phyloP scores from a whole-genome alignment of 805 yeast species.

The Kluyveromyces aestuarii region DNA sequence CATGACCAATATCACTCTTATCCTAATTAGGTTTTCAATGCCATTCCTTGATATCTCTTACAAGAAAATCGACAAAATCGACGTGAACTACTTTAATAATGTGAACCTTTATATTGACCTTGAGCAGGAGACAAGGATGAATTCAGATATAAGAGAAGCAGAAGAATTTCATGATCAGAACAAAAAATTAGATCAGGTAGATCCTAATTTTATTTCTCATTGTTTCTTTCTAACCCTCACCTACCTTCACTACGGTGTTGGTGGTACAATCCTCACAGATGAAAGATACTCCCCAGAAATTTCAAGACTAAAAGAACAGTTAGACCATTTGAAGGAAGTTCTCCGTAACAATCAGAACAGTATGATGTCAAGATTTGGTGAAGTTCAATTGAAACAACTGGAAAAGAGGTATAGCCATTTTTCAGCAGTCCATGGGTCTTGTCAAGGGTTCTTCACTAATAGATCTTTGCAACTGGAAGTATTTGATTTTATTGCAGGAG shows the following conservation, averaged over 20 bases:
- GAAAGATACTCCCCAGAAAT: slow-evolving; percentile 47
- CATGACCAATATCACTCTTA: slow-evolving; percentile 63
- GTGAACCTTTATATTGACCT: slow-evolving; percentile 48
- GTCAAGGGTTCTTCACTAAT: slow-evolving; percentile 54
- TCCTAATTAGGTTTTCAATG: slow-evolving; percentile 62
- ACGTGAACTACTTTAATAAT: slow-evolving; percentile 55
- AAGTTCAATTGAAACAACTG: slow-evolving; percentile 41
- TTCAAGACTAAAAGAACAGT: slow-evolving; percentile 35
- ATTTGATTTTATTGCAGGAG: slow-evolving; percentile 70
- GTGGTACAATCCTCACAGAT: slow-evolving; percentile 58
- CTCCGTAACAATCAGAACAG: slow-evolving; percentile 8
- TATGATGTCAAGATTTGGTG: slow-evolving; percentile 25
- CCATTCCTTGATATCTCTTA: slow-evolving; percentile 72
- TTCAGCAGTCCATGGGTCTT: slow-evolving; percentile 43
- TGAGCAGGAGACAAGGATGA: slow-evolving; percentile 72
- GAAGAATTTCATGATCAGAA: slow-evolving; percentile 41
- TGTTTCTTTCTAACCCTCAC: slow-evolving; percentile 75
- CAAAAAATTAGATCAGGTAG: slow-evolving; percentile 27
- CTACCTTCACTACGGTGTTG: slow-evolving; percentile 80
- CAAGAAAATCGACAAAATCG: slow-evolving; percentile 68
- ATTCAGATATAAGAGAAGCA: slow-evolving; percentile 66
- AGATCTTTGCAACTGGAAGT: slow-evolving; percentile 52
- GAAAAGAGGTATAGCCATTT: slow-evolving; percentile 33
- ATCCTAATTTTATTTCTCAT: slow-evolving; percentile 78
- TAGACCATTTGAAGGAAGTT: slow-evolving; percentile 26